These are phyloP conservation scores for Gastrolobium bilobum DNA, from an alignment of 306 rosid species.

Conservation along the genomic window DNA sequence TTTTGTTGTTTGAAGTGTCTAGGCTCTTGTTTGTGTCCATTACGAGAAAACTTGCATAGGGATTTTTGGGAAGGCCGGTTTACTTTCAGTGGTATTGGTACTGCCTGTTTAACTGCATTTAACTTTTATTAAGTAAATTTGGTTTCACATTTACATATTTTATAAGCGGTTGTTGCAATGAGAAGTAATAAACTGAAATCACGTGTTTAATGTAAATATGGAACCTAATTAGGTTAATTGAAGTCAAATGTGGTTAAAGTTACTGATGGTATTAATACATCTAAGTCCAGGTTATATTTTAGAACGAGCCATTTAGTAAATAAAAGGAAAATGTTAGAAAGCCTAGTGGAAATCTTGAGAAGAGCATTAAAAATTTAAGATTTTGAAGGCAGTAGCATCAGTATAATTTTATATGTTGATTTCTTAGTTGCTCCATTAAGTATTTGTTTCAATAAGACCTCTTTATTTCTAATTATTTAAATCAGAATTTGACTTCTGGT, in stretches of 20 bases:
- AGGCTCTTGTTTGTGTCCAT: neutral
- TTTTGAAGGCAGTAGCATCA: constrained; percentile 2
- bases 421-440: neutral
- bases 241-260: constrained; percentile 26
- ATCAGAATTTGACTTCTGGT: constrained; percentile 15
- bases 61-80: constrained; percentile 28
- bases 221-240: constrained; percentile 14
- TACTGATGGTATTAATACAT: constrained; percentile 15
- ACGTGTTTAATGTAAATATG: constrained; percentile 20
- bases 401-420: constrained; percentile 3
- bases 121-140: neutral
- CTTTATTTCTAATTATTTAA: neutral
- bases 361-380: constrained; percentile 1
- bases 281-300: constrained; percentile 16
- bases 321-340: constrained; percentile 23
- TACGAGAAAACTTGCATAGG: constrained; percentile 8
- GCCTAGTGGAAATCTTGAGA: neutral
- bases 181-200: neutral
- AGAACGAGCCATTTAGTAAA: constrained; percentile 7
- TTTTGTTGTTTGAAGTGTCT: constrained; percentile 22
- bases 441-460: neutral
- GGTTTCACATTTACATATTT: constrained; percentile 23
- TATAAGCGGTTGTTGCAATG: constrained; percentile 15
- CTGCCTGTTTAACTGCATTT: neutral
- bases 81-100: constrained; percentile 1